Conservation (phyloP, 371 early-diverging fungal genomes). For the Mucor ambiguus region DNA sequence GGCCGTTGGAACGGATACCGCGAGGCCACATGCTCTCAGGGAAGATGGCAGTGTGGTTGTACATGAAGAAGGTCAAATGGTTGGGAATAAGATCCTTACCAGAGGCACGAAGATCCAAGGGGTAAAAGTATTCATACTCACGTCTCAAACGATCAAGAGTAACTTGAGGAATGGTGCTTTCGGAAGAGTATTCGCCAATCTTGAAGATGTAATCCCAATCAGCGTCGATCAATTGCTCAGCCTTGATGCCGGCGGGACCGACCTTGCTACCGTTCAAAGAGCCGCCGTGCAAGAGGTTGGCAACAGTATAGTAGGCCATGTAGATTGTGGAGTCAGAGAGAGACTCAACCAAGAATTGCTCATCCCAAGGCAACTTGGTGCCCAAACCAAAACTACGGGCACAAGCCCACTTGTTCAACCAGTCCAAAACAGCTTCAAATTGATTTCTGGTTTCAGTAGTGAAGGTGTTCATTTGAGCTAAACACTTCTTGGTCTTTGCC, state of each 20-base stretch:
- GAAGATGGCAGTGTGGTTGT: slow-evolving; percentile 99
- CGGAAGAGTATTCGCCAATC: slow-evolving; percentile 71
- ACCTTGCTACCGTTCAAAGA: slow-evolving; percentile 84
- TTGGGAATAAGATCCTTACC: slow-evolving; percentile 99
- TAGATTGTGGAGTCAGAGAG: slow-evolving; percentile 99
- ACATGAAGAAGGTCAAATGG: slow-evolving; percentile 99
- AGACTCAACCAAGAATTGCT: slow-evolving; percentile 97
- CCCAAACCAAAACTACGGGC: slow-evolving; percentile 98
- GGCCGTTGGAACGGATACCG: slow-evolving; percentile 96
- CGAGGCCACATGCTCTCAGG: slow-evolving; percentile 94
- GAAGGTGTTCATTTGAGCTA: slow-evolving; percentile 87
- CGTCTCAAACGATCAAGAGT: slow-evolving; percentile 75
- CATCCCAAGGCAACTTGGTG: slow-evolving; percentile 97
- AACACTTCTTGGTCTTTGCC: slow-evolving; percentile 74
- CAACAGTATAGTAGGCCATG: slow-evolving; percentile 99
- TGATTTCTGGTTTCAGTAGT: slow-evolving; percentile 87
- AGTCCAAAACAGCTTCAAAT: slow-evolving; percentile 89
- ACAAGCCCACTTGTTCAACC: slow-evolving; percentile 99
- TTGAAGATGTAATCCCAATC: slow-evolving; percentile 97
- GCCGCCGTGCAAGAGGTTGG: slow-evolving; percentile 93
- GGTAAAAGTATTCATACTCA: slow-evolving; percentile 98
- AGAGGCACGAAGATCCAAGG: slow-evolving; percentile 96
- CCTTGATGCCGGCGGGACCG: slow-evolving; percentile 82
- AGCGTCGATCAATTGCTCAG: slow-evolving; percentile 90
- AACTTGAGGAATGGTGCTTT: slow-evolving; percentile 63